Base-by-base conservation (phyloP, 164 flowering plant species). In the Nelumbo lutea region DNA sequence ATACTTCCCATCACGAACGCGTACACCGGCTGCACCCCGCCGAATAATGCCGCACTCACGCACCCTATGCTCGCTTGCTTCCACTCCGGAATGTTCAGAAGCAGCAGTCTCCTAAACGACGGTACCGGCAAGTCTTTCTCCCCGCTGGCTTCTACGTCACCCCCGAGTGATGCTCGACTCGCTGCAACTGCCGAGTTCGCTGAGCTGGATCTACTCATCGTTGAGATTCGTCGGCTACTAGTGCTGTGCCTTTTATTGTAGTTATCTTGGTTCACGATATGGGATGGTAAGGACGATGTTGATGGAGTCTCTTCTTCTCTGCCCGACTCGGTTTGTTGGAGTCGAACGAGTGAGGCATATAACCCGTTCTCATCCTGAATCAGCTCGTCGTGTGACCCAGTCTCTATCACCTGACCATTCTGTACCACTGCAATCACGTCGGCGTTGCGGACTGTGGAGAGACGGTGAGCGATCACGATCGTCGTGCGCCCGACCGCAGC, bases 381-480 rank as follows among this genome's bases (percentile, higher is more conserved):
- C 14, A 92, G 79, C 59, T 84, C 83, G 42, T 85, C 75, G 42
- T 92, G 98, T 1, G 90, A 77, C 0, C 98, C 98, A 3, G 71
- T 82, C 64, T 92, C 98, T 42, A 65, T 55, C 59, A 89, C 80
- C 45, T 78, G 78, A 10, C 98, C 95, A 13, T 80, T 70, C n/a
- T 86, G 88, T n/a, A 90, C 85, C 11, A 93, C 96, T 0, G 87
- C 87, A 15, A 93, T 93, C n/a, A 77, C 4, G n/a, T 53, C 57
- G 2, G n/a, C 57, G 14, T 53, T 1, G n/a, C 57, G n/a, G 4
- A 53, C 14, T 11, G 71, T 93, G 50, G 98, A 87, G 51, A 93
- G 81, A n/a, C 96, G 90, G 68, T 93, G 98, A n/a, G 98, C 94
- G 9, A 93, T 85, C 64, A 89, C 79, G 2, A 93, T 79, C 42